Percentiles rank a stretch among this genome's conserved stretches.
phyloP scores from a whole-genome alignment of 2,329 filamentous ascomycete genomes.

The Lachnellula occidentalis region DNA sequence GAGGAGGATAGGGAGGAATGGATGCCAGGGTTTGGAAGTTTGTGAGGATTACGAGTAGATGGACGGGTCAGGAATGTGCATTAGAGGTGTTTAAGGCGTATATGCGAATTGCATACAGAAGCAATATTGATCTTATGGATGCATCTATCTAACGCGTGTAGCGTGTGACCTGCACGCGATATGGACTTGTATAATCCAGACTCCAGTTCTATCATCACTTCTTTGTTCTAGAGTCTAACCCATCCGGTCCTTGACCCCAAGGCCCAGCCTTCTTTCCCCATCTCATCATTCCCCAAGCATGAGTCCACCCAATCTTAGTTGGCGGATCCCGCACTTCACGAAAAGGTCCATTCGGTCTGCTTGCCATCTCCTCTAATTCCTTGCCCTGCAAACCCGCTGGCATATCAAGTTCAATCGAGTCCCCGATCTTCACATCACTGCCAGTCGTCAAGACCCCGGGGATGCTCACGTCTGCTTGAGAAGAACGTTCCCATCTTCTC shows the following conservation, averaged over 20 bases:
- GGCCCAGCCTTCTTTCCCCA: conserved; percentile 48
- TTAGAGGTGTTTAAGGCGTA: background rate
- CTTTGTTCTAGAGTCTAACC: conserved; percentile 32
- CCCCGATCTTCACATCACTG: conserved; percentile 38
- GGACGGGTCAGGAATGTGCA: no score
- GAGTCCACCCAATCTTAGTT: conserved; percentile 45
- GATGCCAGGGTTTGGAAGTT: conserved; percentile 62
- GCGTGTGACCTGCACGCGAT: background rate
- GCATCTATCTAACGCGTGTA: background rate
- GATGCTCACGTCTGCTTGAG: background rate
- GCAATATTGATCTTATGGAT: no score
- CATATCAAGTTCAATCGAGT: conserved; percentile 38
- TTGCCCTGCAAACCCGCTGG: conserved; percentile 36
- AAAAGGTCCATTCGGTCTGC: conserved; percentile 23
- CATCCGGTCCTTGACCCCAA: conserved; percentile 43
- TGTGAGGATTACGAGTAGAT: conserved; percentile 38
- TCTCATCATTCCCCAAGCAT: conserved; percentile 47
- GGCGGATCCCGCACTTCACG: conserved; percentile 39
- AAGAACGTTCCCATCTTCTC: conserved; percentile 58
- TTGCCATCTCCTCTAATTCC: conserved; percentile 20
- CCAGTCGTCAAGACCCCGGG: background rate
- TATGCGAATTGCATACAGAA: background rate
- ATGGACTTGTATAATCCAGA: background rate
- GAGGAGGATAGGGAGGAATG: conserved; percentile 79
- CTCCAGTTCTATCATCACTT: conserved; percentile 1